Evolutionary conservation across 441 rosid species (phyloP).

Genomic region (Populus tomentosa): DNA sequence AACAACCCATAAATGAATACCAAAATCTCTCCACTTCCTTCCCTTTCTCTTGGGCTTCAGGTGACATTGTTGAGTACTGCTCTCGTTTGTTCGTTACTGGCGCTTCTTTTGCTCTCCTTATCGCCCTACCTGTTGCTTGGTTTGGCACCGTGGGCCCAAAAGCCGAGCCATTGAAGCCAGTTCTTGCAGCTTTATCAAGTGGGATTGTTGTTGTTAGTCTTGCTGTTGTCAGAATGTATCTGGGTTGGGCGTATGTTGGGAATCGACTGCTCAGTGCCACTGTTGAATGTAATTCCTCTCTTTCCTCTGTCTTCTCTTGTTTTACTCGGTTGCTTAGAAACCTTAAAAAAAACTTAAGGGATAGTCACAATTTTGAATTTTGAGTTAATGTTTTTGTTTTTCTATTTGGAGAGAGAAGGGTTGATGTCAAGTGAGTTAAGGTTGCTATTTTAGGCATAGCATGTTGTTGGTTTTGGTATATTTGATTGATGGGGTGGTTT

Average conservation of each 20-base stretch:
- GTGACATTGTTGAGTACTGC: slow-evolving; percentile 48
- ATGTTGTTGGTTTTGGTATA: not conserved
- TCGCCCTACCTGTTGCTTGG: slow-evolving; percentile 88
- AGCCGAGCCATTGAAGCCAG: slow-evolving; percentile 50
- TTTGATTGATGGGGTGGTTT: not conserved
- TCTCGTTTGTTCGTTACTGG: slow-evolving; percentile 63
- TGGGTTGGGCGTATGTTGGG: slow-evolving; percentile 97
- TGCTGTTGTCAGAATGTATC: slow-evolving; percentile 83
- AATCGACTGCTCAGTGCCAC: slow-evolving; percentile 95
- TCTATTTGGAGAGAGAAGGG: not conserved
- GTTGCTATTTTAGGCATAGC: not conserved
- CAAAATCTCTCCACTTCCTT: slow-evolving; percentile 73
- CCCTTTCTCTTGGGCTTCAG: slow-evolving; percentile 80
- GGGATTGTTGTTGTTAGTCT: slow-evolving; percentile 75
- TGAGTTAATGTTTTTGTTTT: not conserved
- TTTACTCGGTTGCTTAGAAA: not conserved
- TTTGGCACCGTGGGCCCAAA: slow-evolving; percentile 64
- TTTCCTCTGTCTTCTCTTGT: not conserved
- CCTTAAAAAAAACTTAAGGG: not conserved
- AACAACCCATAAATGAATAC: slow-evolving; percentile 79
- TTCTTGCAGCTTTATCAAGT: slow-evolving; percentile 62
- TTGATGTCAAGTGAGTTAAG: not conserved
- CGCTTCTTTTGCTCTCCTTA: slow-evolving; percentile 60
- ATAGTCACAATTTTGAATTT: not conserved
- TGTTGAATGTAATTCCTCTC: slow-evolving; percentile 60